Evolutionary conservation across 768 basidiomycete genomes (phyloP).

Genomic region (Suillus brevipes): DNA sequence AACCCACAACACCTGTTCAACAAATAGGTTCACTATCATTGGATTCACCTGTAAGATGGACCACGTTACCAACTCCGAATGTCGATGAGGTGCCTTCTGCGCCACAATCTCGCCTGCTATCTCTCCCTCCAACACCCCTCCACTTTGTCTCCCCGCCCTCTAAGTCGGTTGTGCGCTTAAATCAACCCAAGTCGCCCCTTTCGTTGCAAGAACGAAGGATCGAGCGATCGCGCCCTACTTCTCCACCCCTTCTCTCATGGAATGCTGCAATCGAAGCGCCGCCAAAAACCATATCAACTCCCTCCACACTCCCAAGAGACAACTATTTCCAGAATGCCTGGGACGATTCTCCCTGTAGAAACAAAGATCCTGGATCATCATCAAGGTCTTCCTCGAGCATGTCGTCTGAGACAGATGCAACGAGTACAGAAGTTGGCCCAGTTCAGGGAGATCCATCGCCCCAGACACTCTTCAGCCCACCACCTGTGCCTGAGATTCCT

Average conservation of each 20-base stretch:
- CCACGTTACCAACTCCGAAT: slow-evolving; percentile 60
- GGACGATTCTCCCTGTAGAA: slow-evolving; percentile 60
- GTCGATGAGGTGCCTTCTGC: slow-evolving; percentile 63
- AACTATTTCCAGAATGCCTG: slow-evolving; percentile 85
- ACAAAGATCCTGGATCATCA: slow-evolving; percentile 38
- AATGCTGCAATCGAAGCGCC: slow-evolving; percentile 81
- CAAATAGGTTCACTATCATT: slow-evolving; percentile 33
- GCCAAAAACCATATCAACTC: slow-evolving; percentile 56
- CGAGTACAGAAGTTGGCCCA: slow-evolving; percentile 20
- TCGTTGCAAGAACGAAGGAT: slow-evolving; percentile 8
- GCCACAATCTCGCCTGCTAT: slow-evolving; percentile 49
- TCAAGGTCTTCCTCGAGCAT: slow-evolving; percentile 40
- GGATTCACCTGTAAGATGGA: slow-evolving; percentile 42
- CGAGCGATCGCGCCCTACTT: slow-evolving; percentile 46
- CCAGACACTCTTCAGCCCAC: slow-evolving; percentile 57
- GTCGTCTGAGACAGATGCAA: slow-evolving; percentile 26
- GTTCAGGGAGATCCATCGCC: slow-evolving; percentile 19
- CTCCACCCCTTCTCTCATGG: slow-evolving; percentile 73
- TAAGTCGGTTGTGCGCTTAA: slow-evolving; percentile 21
- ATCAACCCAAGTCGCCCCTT: slow-evolving; percentile 25
- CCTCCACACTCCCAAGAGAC: slow-evolving; percentile 64
- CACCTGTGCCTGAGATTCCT: slow-evolving; percentile 62
- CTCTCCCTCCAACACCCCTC: slow-evolving; percentile 46
- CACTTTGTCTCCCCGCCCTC: slow-evolving; percentile 22
- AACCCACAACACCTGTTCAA: slow-evolving; percentile 39